These are phyloP conservation scores for Pleoardoris graminearum DNA, from an alignment of 2,329 filamentous ascomycete species.

Conservation along the genomic window DNA sequence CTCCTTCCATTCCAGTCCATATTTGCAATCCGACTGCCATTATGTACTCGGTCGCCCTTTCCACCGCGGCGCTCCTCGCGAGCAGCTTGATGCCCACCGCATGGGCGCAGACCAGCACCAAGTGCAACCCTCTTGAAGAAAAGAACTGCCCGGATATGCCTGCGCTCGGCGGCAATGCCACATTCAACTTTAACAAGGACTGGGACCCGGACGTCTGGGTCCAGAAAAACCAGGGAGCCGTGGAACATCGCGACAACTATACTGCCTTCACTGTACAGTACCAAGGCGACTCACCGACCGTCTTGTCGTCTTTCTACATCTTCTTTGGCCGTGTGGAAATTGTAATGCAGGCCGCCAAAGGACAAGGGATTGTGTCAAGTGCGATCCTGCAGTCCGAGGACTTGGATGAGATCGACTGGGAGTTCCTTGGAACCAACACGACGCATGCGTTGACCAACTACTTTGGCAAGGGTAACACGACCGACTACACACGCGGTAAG, in stretches of 20 bases:
- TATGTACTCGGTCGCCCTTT: conserved; percentile 41
- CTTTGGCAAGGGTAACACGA: conserved; percentile 59
- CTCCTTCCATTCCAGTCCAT: conserved; percentile 8
- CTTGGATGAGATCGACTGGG: conserved; percentile 60
- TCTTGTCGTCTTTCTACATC: conserved; percentile 64
- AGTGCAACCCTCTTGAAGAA: conserved; percentile 75
- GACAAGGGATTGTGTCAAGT: conserved; percentile 55
- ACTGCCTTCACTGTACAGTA: conserved; percentile 72
- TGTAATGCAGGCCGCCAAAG: conserved; percentile 52
- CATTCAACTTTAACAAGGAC: conserved; percentile 58
- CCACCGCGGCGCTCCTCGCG: conserved; percentile 44
- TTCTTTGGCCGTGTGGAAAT: conserved; percentile 58
- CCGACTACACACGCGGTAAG: conserved; percentile 54
- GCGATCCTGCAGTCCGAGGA: conserved; percentile 57
- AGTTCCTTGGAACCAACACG: conserved; percentile 47
- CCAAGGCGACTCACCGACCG: conserved; percentile 74
- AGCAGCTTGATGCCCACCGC: conserved; percentile 48
- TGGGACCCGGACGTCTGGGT: conserved; percentile 57
- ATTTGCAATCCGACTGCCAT: conserved; percentile 14
- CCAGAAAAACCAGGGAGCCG: conserved; percentile 66
- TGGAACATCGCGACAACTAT: conserved; percentile 66
- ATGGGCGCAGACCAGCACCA: conserved; percentile 73
- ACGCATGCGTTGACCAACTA: conserved; percentile 56
- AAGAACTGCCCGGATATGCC: conserved; percentile 70
- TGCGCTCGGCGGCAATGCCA: conserved; percentile 66